A percentile compares a stretch with the other conserved stretches of the same genome.
These are phyloP conservation scores for Dothidotthia symphoricarpi DNA, from an alignment of 2,329 filamentous ascomycete genomes.

Conservation along the genomic window DNA sequence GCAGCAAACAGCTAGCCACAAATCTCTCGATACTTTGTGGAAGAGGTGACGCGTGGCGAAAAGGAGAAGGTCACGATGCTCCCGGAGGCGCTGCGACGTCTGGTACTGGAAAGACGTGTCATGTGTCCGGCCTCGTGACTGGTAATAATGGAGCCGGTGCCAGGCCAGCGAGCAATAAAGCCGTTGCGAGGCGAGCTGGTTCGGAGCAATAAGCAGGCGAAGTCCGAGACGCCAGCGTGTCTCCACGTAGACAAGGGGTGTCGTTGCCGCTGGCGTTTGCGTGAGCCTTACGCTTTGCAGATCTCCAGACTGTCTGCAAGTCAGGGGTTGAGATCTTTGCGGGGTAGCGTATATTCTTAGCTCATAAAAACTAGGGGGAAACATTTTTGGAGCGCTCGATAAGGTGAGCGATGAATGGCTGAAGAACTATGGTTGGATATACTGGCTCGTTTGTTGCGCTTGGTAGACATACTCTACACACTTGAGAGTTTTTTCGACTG, in stretches of 20 bases:
- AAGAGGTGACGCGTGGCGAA: constrained; percentile 15
- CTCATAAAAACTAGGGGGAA: constrained; percentile 24
- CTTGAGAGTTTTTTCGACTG: too few relatives aligned
- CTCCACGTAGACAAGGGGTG: neutral
- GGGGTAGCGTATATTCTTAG: constrained; percentile 37
- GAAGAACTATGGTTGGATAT: constrained; percentile 1
- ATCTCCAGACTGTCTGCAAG: constrained; percentile 9
- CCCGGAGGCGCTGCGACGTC: constrained; percentile 29
- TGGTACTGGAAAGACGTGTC: constrained; percentile 25
- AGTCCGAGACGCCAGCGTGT: constrained; percentile 5
- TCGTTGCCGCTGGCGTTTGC: constrained; percentile 10
- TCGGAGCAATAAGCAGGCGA: constrained; percentile 17
- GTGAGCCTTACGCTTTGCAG: constrained; percentile 12
- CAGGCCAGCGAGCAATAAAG: constrained; percentile 13
- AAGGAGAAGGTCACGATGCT: constrained; percentile 36
- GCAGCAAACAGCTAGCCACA: constrained; percentile 5
- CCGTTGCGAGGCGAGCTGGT: constrained; percentile 17
- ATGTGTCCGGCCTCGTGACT: constrained; percentile 28
- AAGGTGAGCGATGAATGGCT: constrained; percentile 2
- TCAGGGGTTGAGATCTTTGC: constrained; percentile 30
- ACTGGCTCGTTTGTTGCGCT: constrained; percentile 3
- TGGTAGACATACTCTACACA: neutral
- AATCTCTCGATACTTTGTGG: constrained; percentile 14
- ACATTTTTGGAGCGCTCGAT: constrained; percentile 2
- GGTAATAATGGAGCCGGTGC: constrained; percentile 4